phyloP scores from a whole-genome alignment of 495 filamentous ascomycete species.

The Apodospora peruviana region DNA sequence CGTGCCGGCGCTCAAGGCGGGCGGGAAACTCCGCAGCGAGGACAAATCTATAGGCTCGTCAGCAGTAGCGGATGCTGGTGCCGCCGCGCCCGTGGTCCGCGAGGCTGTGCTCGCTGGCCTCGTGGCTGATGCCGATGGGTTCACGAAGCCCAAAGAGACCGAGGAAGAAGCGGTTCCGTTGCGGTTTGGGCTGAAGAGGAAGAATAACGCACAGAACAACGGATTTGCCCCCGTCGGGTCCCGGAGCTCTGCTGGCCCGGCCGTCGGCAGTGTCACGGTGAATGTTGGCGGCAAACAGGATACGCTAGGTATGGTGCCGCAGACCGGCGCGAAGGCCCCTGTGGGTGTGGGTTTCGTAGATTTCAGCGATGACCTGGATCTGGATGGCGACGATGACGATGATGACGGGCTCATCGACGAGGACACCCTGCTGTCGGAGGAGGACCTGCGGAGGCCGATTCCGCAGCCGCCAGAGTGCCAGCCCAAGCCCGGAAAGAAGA shows the following conservation, averaged over 20 bases:
- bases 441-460: conserved; percentile 67
- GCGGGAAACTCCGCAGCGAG: conserved; percentile 64
- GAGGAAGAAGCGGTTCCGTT: conserved; percentile 64
- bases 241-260: conserved; percentile 12
- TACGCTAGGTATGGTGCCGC: conserved; percentile 13
- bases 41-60: conserved; percentile 54
- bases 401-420: conserved; percentile 90
- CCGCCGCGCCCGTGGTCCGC: conserved; percentile 45
- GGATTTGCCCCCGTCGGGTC: conserved; percentile 7
- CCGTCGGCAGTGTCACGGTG: not conserved
- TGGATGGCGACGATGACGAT: conserved; percentile 58
- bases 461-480: conserved; percentile 75
- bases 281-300: conserved; percentile 1
- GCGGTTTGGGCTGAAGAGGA: conserved; percentile 61
- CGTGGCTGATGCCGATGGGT: conserved; percentile 50
- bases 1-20: conserved; percentile 61
- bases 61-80: conserved; percentile 34
- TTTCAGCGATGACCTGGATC: conserved; percentile 60
- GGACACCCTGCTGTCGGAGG: conserved; percentile 75
- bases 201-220: conserved; percentile 15
- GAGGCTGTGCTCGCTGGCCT: conserved; percentile 84
- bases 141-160: conserved; percentile 68
- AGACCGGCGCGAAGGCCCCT: conserved; percentile 32
- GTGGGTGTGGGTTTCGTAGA: conserved; percentile 69
- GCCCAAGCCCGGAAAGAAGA: conserved; percentile 76